A percentile compares a stretch with the other conserved stretches of the same genome.
These are phyloP conservation scores for Annulohypoxylon stygium DNA, from an alignment of 495 filamentous ascomycete species.

Conservation along the genomic window DNA sequence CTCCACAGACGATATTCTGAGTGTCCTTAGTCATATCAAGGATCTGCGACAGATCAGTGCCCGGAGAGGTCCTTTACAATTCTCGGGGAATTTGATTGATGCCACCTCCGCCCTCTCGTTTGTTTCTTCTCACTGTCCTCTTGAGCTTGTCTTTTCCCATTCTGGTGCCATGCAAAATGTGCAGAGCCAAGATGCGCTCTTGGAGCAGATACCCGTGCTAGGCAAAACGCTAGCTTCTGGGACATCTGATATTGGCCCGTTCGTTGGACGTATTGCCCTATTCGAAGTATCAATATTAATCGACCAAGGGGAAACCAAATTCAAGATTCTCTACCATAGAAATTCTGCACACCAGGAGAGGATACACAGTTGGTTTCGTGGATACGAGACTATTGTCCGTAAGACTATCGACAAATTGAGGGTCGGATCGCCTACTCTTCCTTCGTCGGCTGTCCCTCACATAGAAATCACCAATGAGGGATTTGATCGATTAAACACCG, in stretches of 20 bases:
- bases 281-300: slow-evolving; percentile 74
- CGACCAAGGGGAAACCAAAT: slow-evolving; percentile 69
- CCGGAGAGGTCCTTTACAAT: slow-evolving; percentile 61
- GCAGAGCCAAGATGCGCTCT: slow-evolving; percentile 70
- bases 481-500: slow-evolving; percentile 64
- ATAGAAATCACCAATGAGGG: slow-evolving; percentile 71
- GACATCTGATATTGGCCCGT: slow-evolving; percentile 69
- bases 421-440: slow-evolving; percentile 63
- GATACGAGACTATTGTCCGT: slow-evolving; percentile 68
- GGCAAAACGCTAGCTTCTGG: slow-evolving; percentile 54
- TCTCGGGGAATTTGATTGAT: slow-evolving; percentile 55
- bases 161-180: slow-evolving; percentile 73
- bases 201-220: slow-evolving; percentile 66
- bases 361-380: slow-evolving; percentile 70
- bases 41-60: slow-evolving; percentile 55
- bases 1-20: slow-evolving; percentile 56
- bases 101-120: slow-evolving; percentile 49
- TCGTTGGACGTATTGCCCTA: slow-evolving; percentile 70
- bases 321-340: slow-evolving; percentile 74
- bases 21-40: slow-evolving; percentile 57
- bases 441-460: slow-evolving; percentile 73
- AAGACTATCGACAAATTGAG: slow-evolving; percentile 65
- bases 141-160: slow-evolving; percentile 81
- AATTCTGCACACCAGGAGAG: slow-evolving; percentile 69
- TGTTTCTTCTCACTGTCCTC: slow-evolving; percentile 66